Base-by-base conservation (phyloP, 1,284 basidiomycete species). In the Puccinia coronata region DNA sequence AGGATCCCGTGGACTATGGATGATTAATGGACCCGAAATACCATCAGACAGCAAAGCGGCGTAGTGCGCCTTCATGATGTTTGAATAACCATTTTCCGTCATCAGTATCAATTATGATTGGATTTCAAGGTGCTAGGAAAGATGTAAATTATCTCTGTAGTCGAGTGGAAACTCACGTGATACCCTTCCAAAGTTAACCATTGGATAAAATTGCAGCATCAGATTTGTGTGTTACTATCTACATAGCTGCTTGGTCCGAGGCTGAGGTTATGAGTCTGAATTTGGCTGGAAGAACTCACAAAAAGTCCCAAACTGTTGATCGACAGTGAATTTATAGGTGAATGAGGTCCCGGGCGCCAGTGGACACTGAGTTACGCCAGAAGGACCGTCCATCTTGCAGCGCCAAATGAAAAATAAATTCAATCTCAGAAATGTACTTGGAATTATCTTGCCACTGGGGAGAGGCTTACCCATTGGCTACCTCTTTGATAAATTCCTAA, bases 31-130 rank as follows among this genome's bases (percentile, higher is more conserved):
- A 2, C 85, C 85, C 43, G 83, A 83, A 16, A 85, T 65, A 6
- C 85, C 85, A 61, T 86, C 85, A 23, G 84, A 83, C 57, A 83
- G 83, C 51, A 85, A 84, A 71, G 83, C 82, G 31, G 76, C 82
- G 18, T 82, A 74, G 55, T 86, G 85, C 11, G 84, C 84, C 82
- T 86, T 85, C 59, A 39, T 63, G 14, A 59, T 63, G 36, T 36
- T 43, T 16, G 43, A 43, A 16, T 39, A 8, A 39, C 18, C 3
- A 5, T 0, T 23, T 39, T 63, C 4, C 5, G 28, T 63, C 28
- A 5, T 39, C 59, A 59, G 57, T 18, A 59, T 59, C 28, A 6
- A 34, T n/a, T n/a, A n/a, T n/a, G n/a, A n/a, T n/a, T n/a, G n/a
- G n/a, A n/a, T n/a, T n/a, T n/a, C n/a, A n/a, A n/a, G n/a, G n/a